Evolutionary conservation across 163 green algal species (phyloP), one percentile per base, ranked within the genome.

Genomic region (Scenedesmus sp.): DNA sequence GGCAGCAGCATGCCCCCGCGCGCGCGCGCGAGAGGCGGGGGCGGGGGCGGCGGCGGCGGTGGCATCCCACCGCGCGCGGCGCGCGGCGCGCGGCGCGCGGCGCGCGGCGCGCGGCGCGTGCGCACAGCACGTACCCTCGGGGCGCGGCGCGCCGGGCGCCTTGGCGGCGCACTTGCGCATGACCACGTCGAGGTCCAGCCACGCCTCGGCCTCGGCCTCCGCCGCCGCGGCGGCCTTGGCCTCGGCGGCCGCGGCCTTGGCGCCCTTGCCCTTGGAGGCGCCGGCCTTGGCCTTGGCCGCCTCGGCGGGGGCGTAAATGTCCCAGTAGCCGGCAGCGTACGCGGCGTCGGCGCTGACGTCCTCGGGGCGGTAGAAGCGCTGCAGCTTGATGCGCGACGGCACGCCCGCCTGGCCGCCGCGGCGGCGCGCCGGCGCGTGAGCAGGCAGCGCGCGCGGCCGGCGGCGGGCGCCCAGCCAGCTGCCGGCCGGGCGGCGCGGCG

Each of bases 331-430:
- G 14, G 84, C 76, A 2, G 48, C 65, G 86, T 99, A 98, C 22
- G 88, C 91, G 45, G 82, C 15, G 18, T 98, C 91, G 6, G 34
- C 17, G 36, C 64, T 87, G 34, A 98, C 87, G 65, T 99, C 95
- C 87, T 99, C 95, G 2, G 95, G 93, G 1, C 95, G 89, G 77
- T 90, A 97, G 84, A 96, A 98, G 28, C 93, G 91, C 57, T 81
- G 80, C 82, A 98, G 77, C 10, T 84, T 78, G 24, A 90, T 29
- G 36, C 76, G 75, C 26, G 29, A 26, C 44, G 83, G 78, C 63
- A 62, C 5, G 7, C 33, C 60, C 20, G 17, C 71, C 63, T 71
- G 39, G 9, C 39, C n/a, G n/a, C n/a, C n/a, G n/a, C n/a, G n/a
- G n/a, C n/a, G n/a, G n/a, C n/a, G n/a, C 50, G 64, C 33, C 56